Evolutionary conservation across 306 rosid species (phyloP).

Genomic region (Rosa rugosa): DNA sequence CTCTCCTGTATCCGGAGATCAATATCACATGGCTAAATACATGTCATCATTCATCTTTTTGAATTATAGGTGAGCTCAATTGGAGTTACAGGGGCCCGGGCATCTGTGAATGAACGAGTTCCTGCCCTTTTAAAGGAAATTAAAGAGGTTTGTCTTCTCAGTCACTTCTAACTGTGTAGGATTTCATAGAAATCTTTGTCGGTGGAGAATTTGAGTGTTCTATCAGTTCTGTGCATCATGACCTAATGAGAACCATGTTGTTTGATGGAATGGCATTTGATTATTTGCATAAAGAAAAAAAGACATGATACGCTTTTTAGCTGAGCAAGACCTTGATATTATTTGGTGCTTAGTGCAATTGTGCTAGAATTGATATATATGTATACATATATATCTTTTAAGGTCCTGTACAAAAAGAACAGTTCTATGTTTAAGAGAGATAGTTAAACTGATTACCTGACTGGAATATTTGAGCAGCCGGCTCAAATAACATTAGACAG

Average conservation of each 20-base stretch:
- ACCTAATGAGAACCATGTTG: not conserved
- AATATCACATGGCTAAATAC: constrained; percentile 4
- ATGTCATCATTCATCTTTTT: constrained; percentile 21
- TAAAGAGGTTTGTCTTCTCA: constrained; percentile 62
- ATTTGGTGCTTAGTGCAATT: not conserved
- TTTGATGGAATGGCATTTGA: not conserved
- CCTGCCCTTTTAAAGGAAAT: constrained; percentile 60
- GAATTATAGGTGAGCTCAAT: constrained; percentile 76
- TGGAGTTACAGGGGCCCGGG: constrained; percentile 91
- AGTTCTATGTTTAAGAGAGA: not conserved
- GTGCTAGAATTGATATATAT: not conserved
- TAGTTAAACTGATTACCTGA: not conserved
- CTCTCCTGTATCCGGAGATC: constrained; percentile 4
- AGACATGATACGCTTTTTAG: not conserved
- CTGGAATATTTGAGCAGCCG: not conserved
- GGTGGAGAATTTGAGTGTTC: not conserved
- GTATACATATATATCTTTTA: not conserved
- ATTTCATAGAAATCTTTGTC: not conserved
- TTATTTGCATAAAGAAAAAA: not conserved
- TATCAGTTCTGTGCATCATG: not conserved
- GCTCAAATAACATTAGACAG: not conserved
- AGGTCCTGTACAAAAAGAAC: not conserved
- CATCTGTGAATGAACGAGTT: constrained; percentile 67
- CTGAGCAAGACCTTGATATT: not conserved
- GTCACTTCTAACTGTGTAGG: constrained; percentile 8